Percentiles rank a stretch among this genome's conserved stretches.
Conservation (phyloP, 2,329 filamentous ascomycete species). For the Pyrenochaeta sp. region DNA sequence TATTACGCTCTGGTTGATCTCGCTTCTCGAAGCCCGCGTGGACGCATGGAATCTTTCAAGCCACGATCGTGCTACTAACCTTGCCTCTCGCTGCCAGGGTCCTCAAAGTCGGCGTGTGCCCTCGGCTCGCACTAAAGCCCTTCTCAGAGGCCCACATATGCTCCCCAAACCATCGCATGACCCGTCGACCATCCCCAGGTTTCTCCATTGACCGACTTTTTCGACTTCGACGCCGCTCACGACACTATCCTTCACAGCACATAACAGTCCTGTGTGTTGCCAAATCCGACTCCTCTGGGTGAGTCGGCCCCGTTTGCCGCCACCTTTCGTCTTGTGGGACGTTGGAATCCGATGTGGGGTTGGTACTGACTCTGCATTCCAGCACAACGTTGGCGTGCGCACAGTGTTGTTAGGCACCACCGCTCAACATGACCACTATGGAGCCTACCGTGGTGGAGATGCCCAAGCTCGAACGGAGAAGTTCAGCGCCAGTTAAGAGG, state of each 20-base stretch:
- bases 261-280: slow-evolving; percentile 1
- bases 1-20: slow-evolving; percentile 43
- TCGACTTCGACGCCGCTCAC: slow-evolving; percentile 14
- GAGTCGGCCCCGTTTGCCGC: background rate
- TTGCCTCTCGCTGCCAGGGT: slow-evolving; percentile 34
- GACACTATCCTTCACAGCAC: slow-evolving; percentile 5
- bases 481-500: slow-evolving; percentile 73
- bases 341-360: slow-evolving; percentile 1
- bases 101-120: slow-evolving; percentile 33
- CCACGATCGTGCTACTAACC: slow-evolving; percentile 45
- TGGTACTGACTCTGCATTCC: no score
- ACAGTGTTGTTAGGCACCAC: slow-evolving; percentile 1
- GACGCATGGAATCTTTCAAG: slow-evolving; percentile 48
- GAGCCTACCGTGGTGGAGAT: slow-evolving; percentile 34
- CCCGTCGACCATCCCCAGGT: slow-evolving; percentile 32
- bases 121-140: slow-evolving; percentile 42
- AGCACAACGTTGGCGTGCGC: background rate
- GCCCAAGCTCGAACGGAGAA: slow-evolving; percentile 41
- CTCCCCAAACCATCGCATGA: slow-evolving; percentile 47
- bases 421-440: slow-evolving; percentile 27
- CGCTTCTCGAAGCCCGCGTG: slow-evolving; percentile 49
- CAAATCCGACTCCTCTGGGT: background rate
- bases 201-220: slow-evolving; percentile 33
- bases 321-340: background rate
- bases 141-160: slow-evolving; percentile 44